Evolutionary conservation across 192 early-diverging fungal genomes (phyloP).

Genomic region (Coemansia guatemalensis): DNA sequence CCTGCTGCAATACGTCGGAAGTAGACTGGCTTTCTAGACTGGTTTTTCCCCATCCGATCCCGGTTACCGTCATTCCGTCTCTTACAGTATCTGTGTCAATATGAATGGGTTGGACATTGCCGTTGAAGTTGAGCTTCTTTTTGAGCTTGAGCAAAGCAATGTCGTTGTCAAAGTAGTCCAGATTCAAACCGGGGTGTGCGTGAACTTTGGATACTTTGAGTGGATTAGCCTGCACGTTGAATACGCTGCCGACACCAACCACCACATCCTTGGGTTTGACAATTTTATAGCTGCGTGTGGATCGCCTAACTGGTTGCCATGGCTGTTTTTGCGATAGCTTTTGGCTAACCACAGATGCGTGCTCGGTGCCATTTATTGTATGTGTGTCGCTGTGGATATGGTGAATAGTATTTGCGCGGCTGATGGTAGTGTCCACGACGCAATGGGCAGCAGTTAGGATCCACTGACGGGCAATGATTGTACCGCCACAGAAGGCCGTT

Average conservation of each 20-base stretch:
- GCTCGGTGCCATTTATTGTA: background rate
- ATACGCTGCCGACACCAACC: constrained; percentile 36
- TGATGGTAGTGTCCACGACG: constrained; percentile 23
- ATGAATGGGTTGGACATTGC: constrained; percentile 36
- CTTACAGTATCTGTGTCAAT: constrained; percentile 28
- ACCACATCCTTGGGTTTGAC: constrained; percentile 27
- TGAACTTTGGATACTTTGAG: constrained; percentile 34
- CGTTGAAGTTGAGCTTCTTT: constrained; percentile 27
- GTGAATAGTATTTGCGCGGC: constrained; percentile 19
- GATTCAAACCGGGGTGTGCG: constrained; percentile 37
- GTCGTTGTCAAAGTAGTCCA: constrained; percentile 53
- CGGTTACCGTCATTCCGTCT: constrained; percentile 38
- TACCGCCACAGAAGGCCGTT: constrained; percentile 48
- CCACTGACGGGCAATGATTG: constrained; percentile 41
- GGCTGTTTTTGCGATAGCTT: background rate
- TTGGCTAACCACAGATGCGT: background rate
- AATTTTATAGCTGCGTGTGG: background rate
- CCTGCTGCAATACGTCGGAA: constrained; percentile 26
- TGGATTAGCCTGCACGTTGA: constrained; percentile 2
- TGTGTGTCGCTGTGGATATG: background rate
- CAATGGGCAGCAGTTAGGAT: constrained; percentile 57
- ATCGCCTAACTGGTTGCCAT: background rate
- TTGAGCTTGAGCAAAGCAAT: constrained; percentile 52
- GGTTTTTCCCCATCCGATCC: constrained; percentile 53
- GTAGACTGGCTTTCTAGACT: constrained; percentile 21